Conservation (phyloP, 805 yeast species). For the Blastobotrys chiropterorum region DNA sequence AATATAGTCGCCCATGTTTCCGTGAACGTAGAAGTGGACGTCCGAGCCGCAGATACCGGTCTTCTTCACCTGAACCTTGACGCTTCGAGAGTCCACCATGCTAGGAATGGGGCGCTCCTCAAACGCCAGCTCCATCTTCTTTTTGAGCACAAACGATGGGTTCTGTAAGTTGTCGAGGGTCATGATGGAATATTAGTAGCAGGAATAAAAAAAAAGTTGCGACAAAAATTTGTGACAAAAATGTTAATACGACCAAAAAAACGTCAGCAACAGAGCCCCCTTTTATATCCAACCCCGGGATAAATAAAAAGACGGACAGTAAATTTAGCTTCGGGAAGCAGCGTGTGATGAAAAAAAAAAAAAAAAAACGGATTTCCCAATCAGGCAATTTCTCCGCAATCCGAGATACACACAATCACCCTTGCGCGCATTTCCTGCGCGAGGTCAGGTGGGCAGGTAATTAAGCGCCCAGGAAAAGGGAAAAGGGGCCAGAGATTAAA, state of each 20-base stretch:
- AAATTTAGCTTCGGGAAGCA: not conserved
- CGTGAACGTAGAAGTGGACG: constrained; percentile 75
- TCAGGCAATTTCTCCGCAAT: not conserved
- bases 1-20: constrained; percentile 69
- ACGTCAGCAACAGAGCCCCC: too few species aligned
- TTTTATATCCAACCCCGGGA: not conserved
- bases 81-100: constrained; percentile 57
- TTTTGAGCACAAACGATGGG: constrained; percentile 57
- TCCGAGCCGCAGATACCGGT: constrained; percentile 90
- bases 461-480: not conserved
- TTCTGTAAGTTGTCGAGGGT: constrained; percentile 8
- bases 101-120: constrained; percentile 66
- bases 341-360: not conserved
- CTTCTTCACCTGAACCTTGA: constrained; percentile 66
- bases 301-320: not conserved
- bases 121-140: constrained; percentile 54
- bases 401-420: not conserved
- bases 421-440: not conserved
- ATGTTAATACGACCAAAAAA: too few species aligned
- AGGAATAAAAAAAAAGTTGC: not conserved
- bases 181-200: not conserved
- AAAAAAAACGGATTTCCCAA: not conserved
- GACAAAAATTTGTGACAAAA: too few species aligned
- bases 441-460: not conserved
- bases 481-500: not conserved